phyloP scores from a whole-genome alignment of 2,329 filamentous ascomycete genomes.

The Fusarium sp. region DNA sequence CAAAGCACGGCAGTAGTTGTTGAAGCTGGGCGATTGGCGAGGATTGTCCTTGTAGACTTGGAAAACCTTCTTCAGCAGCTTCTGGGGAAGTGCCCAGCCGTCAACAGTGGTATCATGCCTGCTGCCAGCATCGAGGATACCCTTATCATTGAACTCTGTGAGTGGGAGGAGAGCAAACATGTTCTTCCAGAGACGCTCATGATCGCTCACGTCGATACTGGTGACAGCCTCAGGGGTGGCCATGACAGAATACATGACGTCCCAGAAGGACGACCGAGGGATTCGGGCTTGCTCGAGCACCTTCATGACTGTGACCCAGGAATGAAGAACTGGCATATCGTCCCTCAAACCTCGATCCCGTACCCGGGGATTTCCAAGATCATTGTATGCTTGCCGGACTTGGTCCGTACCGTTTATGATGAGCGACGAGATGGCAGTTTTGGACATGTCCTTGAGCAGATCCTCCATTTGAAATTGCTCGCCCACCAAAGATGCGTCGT shows the following conservation, averaged over 20 bases:
- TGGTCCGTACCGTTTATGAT: slow-evolving; percentile 53
- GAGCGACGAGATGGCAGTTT: slow-evolving; percentile 52
- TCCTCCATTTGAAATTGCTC: slow-evolving; percentile 58
- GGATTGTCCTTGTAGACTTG: slow-evolving; percentile 63
- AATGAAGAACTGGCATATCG: slow-evolving; percentile 56
- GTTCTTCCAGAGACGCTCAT: slow-evolving; percentile 65
- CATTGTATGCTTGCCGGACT: slow-evolving; percentile 57
- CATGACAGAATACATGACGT: slow-evolving; percentile 58
- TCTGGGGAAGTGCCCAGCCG: slow-evolving; percentile 68
- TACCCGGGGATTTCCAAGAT: slow-evolving; percentile 54
- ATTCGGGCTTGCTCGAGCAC: slow-evolving; percentile 60
- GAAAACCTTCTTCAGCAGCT: slow-evolving; percentile 64
- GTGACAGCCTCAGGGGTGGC: slow-evolving; percentile 47
- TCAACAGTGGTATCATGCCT: slow-evolving; percentile 51
- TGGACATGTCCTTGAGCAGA: slow-evolving; percentile 55
- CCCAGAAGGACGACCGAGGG: slow-evolving; percentile 66
- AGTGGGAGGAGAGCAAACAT: slow-evolving; percentile 69
- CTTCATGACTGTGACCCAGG: slow-evolving; percentile 67
- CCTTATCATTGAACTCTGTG: slow-evolving; percentile 64
- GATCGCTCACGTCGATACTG: slow-evolving; percentile 53
- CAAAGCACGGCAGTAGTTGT: slow-evolving; percentile 68
- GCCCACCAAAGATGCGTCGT: slow-evolving; percentile 43
- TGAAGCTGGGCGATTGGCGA: slow-evolving; percentile 67
- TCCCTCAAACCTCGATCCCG: slow-evolving; percentile 62
- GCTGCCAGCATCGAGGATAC: slow-evolving; percentile 54